Conservation (phyloP, 2,329 filamentous ascomycete species). For the Exophiala xenobiotica region DNA sequence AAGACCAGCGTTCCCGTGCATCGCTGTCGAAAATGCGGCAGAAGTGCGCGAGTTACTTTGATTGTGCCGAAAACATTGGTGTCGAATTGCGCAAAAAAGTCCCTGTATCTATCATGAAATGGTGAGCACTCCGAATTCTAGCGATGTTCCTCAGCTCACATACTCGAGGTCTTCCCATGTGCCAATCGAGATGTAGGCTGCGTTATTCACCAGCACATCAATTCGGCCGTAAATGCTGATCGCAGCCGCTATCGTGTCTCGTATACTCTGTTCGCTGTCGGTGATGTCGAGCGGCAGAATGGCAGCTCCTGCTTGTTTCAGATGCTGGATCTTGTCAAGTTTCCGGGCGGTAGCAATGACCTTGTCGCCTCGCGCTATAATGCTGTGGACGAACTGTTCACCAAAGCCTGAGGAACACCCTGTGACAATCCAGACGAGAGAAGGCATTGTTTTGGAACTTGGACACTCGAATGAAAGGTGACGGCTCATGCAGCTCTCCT, state of each 20-base stretch:
- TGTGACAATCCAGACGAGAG: conserved; percentile 39
- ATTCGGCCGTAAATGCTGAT: conserved; percentile 28
- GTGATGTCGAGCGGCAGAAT: conserved; percentile 19
- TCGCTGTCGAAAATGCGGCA: conserved; percentile 38
- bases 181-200: conserved; percentile 33
- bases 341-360: conserved; percentile 39
- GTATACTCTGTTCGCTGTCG: conserved; percentile 9
- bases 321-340: conserved; percentile 5
- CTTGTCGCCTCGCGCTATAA: conserved; percentile 35
- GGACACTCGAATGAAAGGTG: neutral
- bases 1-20: conserved; percentile 38
- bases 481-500: too few relatives aligned
- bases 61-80: conserved; percentile 41
- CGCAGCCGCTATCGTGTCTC: conserved; percentile 3
- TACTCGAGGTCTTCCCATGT: conserved; percentile 34
- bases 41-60: conserved; percentile 37
- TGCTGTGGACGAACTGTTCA: conserved; percentile 31
- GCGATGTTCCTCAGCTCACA: too few relatives aligned
- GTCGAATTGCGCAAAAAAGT: conserved; percentile 35
- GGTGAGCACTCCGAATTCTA: too few relatives aligned
- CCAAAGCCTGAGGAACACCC: conserved; percentile 39
- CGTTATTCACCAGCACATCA: conserved; percentile 39
- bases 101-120: conserved; percentile 24
- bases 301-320: conserved; percentile 4
- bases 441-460: conserved; percentile 15